Evolutionary conservation across 73 alveolate species (phyloP).

Genomic region (Stentor roeselii): DNA sequence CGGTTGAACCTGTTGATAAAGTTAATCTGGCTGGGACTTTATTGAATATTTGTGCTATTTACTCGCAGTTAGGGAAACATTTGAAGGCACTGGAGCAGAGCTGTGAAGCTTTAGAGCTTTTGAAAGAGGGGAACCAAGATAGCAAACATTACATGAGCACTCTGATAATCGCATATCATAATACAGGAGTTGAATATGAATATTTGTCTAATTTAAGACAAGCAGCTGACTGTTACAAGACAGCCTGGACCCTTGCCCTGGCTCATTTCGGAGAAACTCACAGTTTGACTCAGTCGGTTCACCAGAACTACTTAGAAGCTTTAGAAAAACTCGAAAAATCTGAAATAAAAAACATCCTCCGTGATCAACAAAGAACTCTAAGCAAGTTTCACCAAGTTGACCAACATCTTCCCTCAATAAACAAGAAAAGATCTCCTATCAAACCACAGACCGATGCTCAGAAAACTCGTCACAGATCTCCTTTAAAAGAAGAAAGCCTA

Average conservation of each 20-base stretch:
- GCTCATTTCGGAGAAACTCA: neutral
- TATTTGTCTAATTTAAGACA: conserved; percentile 26
- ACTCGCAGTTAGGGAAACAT: conserved; percentile 48
- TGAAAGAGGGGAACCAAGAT: neutral
- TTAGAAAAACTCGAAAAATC: neutral
- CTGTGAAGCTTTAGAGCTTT: neutral
- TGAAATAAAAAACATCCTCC: neutral
- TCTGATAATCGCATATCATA: conserved; percentile 51
- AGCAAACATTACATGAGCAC: neutral
- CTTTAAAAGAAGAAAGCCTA: no score
- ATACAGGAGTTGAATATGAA: conserved; percentile 57
- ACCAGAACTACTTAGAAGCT: neutral
- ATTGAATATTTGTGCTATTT: conserved; percentile 52
- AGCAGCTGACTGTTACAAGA: conserved; percentile 34
- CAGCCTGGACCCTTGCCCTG: conserved; percentile 15
- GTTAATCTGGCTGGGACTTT: conserved; percentile 54
- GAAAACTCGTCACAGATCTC: no score
- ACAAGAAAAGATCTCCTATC: no score
- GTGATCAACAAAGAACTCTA: neutral
- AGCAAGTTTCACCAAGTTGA: no score
- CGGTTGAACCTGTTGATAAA: conserved; percentile 32
- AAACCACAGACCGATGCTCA: no score
- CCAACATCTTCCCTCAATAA: no score
- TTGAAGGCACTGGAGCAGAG: neutral
- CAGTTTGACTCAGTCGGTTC: neutral